Evolutionary conservation across 176 grass and related monocot genomes (phyloP).

Genomic region (Lolium perenne): DNA sequence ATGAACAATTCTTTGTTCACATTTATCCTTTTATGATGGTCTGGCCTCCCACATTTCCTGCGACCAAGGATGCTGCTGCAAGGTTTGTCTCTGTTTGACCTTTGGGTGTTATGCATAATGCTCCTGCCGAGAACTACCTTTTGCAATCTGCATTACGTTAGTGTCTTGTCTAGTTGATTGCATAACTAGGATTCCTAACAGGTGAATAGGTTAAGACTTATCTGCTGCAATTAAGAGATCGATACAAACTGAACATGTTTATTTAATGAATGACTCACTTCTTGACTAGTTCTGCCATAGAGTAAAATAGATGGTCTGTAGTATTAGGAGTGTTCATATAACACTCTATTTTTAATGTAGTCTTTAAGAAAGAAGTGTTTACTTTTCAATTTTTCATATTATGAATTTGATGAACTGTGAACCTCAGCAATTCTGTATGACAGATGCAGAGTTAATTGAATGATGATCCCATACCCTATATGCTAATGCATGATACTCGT

Average conservation of each 20-base stretch:
- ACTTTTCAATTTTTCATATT: background rate
- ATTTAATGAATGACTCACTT: background rate
- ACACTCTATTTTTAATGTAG: background rate
- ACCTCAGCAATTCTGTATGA: background rate
- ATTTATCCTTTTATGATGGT: constrained; percentile 2
- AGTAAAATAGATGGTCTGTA: background rate
- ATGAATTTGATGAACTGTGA: background rate
- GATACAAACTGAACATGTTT: background rate
- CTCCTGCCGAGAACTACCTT: background rate
- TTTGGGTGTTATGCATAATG: background rate
- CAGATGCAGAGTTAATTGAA: background rate
- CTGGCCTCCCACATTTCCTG: constrained; percentile 1
- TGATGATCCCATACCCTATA: background rate
- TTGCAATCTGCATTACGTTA: background rate
- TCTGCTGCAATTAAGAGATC: background rate
- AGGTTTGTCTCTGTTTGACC: constrained; percentile 8
- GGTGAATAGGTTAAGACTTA: background rate
- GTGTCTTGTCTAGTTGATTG: background rate
- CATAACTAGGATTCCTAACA: background rate
- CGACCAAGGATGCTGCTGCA: background rate
- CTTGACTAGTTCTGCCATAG: background rate
- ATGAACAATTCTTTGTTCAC: background rate
- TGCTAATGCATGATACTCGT: background rate
- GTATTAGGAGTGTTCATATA: background rate
- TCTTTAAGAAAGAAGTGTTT: background rate